Base-by-base conservation (phyloP, 2,329 filamentous ascomycete species). In the Aspergillus viridinutans region DNA sequence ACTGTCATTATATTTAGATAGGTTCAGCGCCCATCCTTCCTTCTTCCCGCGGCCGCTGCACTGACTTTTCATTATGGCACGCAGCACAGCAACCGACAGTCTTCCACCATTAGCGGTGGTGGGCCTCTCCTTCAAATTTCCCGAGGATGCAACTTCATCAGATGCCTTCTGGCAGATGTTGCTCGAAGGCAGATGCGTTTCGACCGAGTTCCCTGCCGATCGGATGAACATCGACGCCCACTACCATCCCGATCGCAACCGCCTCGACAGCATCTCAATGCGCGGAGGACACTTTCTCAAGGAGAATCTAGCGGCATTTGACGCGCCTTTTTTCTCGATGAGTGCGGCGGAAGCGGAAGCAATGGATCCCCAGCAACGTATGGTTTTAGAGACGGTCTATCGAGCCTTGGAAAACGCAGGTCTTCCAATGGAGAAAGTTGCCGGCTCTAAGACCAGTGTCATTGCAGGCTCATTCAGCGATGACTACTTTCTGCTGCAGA, bases 291-390 rank as follows among this genome's bases (percentile, higher is more conserved):
- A 68, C 29, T 67, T 67, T 35, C 25, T 67, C 20, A 55, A 52
- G 29, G 64, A 68, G 21, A 69, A 73, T 53, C 38, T 63, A 4
- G 52, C 56, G 2, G 23, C 42, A 2, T 74, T 74, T 43, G 73
- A 75, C 56, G 64, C 67, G 1, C 53, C 58, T 0, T 74, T 75
- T 53, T 75, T 71, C 56, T 56, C 59, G 8, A 69, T 72, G 9
- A 57, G 48, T 1, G 55, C 67, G 1, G 53, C 53, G 0, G 71
- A 72, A 51, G 67, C 65, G 3, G 56, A 61, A 4, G 55, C 66
- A 3, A 69, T 73, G 48, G 71, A 73, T 52, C 71, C 71, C 3
- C 69, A 71, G 42, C 69, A 73, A 43, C 61, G 71, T 10, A 43
- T 72, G 2, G 53, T 67, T 3, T 43, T 74, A 9, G 71, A 74